Conservation (phyloP, 2,329 filamentous ascomycete species). For the Zasmidium cellare region DNA sequence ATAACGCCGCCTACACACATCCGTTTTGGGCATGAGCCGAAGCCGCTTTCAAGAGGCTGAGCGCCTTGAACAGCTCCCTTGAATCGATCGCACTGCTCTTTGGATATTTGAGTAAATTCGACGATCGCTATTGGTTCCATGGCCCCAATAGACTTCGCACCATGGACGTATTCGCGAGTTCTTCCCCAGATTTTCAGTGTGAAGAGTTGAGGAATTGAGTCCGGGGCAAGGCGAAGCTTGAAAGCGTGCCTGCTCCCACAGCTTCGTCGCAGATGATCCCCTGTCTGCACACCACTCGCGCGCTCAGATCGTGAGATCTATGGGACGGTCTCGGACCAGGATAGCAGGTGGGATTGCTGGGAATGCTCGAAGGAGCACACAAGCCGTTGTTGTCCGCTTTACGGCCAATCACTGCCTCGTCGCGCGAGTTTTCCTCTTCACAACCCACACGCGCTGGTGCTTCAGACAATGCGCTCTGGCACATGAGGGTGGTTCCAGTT, state of each 20-base stretch:
- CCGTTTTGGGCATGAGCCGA: conserved; percentile 4
- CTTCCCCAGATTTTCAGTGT: conserved; percentile 1
- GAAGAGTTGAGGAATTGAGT: conserved; percentile 1
- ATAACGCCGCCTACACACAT: conserved; percentile 4
- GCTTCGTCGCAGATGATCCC: conserved; percentile 4
- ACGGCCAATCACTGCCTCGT: background rate
- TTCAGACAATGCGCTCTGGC: background rate
- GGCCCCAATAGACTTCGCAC: conserved; percentile 4
- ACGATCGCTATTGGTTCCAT: background rate
- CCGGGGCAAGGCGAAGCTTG: background rate
- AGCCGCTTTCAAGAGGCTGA: conserved; percentile 12
- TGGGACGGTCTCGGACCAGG: background rate
- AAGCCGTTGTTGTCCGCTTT: background rate
- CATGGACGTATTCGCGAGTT: background rate
- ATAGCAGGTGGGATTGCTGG: conserved; percentile 1
- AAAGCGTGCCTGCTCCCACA: background rate
- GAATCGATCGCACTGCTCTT: background rate
- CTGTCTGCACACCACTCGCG: background rate
- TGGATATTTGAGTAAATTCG: background rate
- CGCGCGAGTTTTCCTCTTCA: background rate
- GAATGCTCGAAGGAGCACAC: conserved; percentile 2
- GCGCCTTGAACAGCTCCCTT: background rate
- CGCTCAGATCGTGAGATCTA: conserved; percentile 4
- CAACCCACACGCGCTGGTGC: background rate
- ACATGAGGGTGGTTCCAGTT: background rate